Evolutionary conservation across 345 rosid species (phyloP), one percentile per base, ranked within the genome.

Genomic region (Microcos paniculata): DNA sequence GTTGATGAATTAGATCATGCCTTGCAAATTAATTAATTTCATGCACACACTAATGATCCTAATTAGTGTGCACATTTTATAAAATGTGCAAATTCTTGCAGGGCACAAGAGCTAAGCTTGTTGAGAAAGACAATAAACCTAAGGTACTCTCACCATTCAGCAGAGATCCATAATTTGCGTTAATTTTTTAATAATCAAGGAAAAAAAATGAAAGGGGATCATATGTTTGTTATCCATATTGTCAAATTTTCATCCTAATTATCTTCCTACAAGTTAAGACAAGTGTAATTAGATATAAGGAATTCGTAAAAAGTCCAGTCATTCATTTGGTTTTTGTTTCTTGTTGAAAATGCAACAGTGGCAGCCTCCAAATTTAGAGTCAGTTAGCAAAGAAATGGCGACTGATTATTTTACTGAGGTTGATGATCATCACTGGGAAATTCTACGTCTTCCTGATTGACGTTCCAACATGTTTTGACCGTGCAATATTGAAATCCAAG

Each of bases 41-140:
- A n/a, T n/a, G n/a, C n/a, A n/a, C n/a, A n/a, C n/a, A n/a, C n/a
- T n/a, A n/a, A n/a, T n/a, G n/a, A n/a, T n/a, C n/a, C n/a, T n/a
- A n/a, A n/a, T n/a, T n/a, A n/a, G n/a, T n/a, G n/a, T n/a, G n/a
- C n/a, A n/a, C n/a, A n/a, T n/a, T n/a, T n/a, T n/a, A n/a, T 35
- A 35, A 35, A 35, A 2, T 35, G 38, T 5, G 38, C 38, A 35
- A 35, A 35, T 65, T 10, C 5, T 10, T 49, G 51, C 64, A 80
- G 83, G 83, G 83, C n/a, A 14, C 71, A 56, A 80, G 77, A 45
- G 83, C 80, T 3, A 80, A 64, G 69, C 53, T 76, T 30, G 46
- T 66, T 67, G 74, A 80, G 11, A 80, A 72, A 40, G 83, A 76
- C 58, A 59, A 72, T 16, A 79, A 59, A 57, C 74, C 78, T 8